phyloP scores from a whole-genome alignment of 768 basidiomycete genomes.

The Lactarius sp. region DNA sequence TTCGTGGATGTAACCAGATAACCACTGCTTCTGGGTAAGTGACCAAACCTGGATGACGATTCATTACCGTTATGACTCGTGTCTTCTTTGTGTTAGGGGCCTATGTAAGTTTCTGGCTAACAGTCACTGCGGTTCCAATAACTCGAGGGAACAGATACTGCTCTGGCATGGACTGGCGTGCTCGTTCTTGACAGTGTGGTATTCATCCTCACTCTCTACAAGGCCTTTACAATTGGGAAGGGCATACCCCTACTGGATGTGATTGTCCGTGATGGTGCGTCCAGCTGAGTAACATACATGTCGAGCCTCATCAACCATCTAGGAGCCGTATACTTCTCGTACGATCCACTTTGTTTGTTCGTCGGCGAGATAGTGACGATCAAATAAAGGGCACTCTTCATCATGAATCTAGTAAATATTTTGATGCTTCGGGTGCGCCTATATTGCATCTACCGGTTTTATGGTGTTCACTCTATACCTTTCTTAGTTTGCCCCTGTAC shows the following conservation, averaged over 20 bases:
- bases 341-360: neutral
- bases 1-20: constrained; percentile 2
- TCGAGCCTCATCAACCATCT: neutral
- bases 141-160: constrained; percentile 1
- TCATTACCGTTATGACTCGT: neutral
- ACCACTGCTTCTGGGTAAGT: constrained; percentile 1
- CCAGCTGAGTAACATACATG: neutral
- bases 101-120: neutral
- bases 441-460: neutral
- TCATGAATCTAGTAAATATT: constrained; percentile 15
- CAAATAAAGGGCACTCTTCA: constrained; percentile 3
- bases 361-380: neutral
- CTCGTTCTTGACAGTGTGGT: constrained; percentile 7
- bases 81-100: neutral
- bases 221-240: constrained; percentile 7
- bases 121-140: neutral
- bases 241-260: constrained; percentile 10
- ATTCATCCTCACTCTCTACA: constrained; percentile 17
- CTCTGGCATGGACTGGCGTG: constrained; percentile 11
- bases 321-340: constrained; percentile 22
- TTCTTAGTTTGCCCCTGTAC: constrained; percentile 9
- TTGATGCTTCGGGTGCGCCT: constrained; percentile 11
- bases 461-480: neutral
- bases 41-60: neutral
- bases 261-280: constrained; percentile 20